phyloP scores from a whole-genome alignment of 2,329 filamentous ascomycete species.

The Pestalotiopsis sp. region DNA sequence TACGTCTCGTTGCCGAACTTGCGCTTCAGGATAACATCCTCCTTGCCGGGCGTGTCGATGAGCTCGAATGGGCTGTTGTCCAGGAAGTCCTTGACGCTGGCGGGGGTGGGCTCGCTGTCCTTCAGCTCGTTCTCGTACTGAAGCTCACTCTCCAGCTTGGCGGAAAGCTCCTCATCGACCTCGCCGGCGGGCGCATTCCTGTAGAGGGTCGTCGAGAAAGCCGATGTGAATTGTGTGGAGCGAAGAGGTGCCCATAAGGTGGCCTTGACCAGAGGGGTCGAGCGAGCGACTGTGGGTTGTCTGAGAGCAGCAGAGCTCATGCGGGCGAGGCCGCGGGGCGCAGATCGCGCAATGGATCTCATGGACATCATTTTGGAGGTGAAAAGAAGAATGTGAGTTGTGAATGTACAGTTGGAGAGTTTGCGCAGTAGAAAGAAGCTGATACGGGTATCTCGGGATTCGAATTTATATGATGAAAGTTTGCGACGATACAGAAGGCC shows the following conservation, averaged over 20 bases:
- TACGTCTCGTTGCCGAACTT: constrained; percentile 88
- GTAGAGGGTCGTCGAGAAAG: constrained; percentile 52
- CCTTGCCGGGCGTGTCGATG: constrained; percentile 78
- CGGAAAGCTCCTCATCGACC: constrained; percentile 77
- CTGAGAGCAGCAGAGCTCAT: constrained; percentile 54
- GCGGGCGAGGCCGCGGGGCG: constrained; percentile 66
- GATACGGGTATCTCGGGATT: constrained; percentile 19
- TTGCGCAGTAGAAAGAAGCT: constrained; percentile 11
- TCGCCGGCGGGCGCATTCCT: constrained; percentile 46
- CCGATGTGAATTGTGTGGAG: constrained; percentile 42
- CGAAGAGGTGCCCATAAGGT: constrained; percentile 42
- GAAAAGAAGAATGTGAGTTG: background rate
- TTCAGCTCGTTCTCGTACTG: constrained; percentile 82
- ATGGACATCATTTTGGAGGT: constrained; percentile 67
- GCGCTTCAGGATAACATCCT: constrained; percentile 84
- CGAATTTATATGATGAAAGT: background rate
- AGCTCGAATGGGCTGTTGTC: constrained; percentile 84
- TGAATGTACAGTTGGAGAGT: background rate
- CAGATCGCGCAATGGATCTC: constrained; percentile 65
- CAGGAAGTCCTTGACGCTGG: constrained; percentile 84
- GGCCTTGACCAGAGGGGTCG: constrained; percentile 51
- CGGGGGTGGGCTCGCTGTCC: constrained; percentile 70
- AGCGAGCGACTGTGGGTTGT: constrained; percentile 51
- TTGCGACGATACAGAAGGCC: constrained; percentile 4
- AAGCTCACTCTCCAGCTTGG: constrained; percentile 85